Conservation (phyloP, 1,284 basidiomycete genomes). For the Takashimella koratensis region DNA sequence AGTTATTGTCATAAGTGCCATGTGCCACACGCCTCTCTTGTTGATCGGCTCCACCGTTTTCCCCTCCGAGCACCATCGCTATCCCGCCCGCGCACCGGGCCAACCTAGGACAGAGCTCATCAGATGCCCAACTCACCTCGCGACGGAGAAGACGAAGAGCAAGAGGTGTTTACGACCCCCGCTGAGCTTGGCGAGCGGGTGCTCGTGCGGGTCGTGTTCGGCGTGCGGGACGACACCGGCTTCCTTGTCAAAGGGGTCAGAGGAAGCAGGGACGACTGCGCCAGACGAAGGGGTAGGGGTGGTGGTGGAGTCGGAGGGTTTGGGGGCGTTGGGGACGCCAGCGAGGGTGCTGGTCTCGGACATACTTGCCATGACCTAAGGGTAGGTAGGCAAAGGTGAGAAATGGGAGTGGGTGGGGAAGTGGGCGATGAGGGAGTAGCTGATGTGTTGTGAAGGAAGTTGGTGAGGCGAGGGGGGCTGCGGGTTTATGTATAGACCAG, state of each 20-base stretch:
- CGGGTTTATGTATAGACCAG: no score
- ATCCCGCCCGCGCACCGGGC: no score
- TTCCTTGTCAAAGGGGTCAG: not conserved
- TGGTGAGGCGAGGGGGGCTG: no score
- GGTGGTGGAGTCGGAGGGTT: no score
- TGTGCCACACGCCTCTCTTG: not conserved
- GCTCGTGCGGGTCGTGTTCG: not conserved
- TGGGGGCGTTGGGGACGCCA: not conserved
- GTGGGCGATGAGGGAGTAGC: no score
- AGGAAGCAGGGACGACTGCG: not conserved
- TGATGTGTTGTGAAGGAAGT: no score
- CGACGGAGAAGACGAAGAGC: constrained; percentile 28
- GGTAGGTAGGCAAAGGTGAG: no score
- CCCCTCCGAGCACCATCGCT: no score
- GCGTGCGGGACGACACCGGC: not conserved
- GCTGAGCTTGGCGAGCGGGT: constrained; percentile 9
- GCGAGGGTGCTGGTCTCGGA: not conserved
- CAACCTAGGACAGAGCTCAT: no score
- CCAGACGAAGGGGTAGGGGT: not conserved
- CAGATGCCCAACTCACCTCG: constrained; percentile 15
- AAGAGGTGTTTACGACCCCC: constrained; percentile 13
- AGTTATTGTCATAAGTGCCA: not conserved
- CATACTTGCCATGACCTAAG: no score
- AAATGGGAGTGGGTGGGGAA: no score
- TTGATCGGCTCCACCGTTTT: no score